Evolutionary conservation across 345 rosid species (phyloP).

Genomic region (Murraya koenigii): DNA sequence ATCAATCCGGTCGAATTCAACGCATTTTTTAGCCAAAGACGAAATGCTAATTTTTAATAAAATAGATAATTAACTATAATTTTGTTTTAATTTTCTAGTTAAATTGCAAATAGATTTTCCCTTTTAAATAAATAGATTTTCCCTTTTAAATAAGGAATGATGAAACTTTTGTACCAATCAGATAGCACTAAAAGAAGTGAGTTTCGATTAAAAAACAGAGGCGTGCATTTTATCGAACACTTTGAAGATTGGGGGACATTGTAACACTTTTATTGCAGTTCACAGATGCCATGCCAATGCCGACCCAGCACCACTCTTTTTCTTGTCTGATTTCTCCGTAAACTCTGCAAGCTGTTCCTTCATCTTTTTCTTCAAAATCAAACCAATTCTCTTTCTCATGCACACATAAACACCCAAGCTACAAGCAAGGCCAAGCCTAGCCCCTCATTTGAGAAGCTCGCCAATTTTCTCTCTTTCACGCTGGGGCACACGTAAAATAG

Average conservation of each 20-base stretch:
- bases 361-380: background rate
- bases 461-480: background rate
- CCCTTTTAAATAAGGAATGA: too few species aligned
- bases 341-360: background rate
- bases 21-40: background rate
- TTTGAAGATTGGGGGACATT: background rate
- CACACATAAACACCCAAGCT: background rate
- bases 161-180: too few species aligned
- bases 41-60: background rate
- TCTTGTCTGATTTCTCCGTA: slow-evolving; percentile 1
- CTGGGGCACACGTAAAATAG: background rate
- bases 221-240: background rate
- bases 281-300: background rate
- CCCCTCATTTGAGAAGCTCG: background rate
- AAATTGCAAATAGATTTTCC: too few species aligned
- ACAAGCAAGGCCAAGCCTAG: background rate
- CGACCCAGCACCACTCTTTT: background rate
- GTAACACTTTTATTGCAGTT: too few species aligned
- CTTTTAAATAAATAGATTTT: too few species aligned
- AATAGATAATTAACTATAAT: too few species aligned
- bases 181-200: background rate
- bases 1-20: background rate
- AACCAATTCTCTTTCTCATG: background rate
- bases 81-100: too few species aligned
- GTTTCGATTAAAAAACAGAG: background rate